Conservation (phyloP, 2,329 filamentous ascomycete genomes). For the Calonectria pseudoturangicola region DNA sequence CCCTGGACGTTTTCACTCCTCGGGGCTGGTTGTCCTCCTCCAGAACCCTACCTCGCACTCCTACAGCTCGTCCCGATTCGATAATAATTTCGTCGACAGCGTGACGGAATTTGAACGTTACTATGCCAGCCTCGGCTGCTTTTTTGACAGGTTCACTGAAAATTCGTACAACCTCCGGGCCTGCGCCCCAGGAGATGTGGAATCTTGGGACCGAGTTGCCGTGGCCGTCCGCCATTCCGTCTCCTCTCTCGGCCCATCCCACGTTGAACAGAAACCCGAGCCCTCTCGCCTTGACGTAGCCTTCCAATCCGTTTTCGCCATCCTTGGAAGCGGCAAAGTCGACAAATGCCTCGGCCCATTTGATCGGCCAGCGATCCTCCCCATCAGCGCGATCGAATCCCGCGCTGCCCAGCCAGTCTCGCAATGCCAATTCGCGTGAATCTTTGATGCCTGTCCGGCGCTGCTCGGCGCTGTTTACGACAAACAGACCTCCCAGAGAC, state of each 20-base stretch:
- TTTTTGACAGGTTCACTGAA: constrained; percentile 74
- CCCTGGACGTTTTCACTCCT: constrained; percentile 72
- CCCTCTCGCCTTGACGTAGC: constrained; percentile 72
- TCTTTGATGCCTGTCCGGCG: constrained; percentile 75
- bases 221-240: constrained; percentile 73
- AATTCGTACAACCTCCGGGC: constrained; percentile 75
- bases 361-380: constrained; percentile 75
- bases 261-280: constrained; percentile 72
- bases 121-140: constrained; percentile 71
- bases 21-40: constrained; percentile 69
- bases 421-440: constrained; percentile 73
- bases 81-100: constrained; percentile 74
- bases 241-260: constrained; percentile 77
- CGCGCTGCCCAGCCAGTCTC: constrained; percentile 76
- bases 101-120: constrained; percentile 74
- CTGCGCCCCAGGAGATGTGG: constrained; percentile 77
- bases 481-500: constrained; percentile 78
- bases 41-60: constrained; percentile 72
- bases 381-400: constrained; percentile 72
- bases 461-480: constrained; percentile 74
- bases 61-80: constrained; percentile 70
- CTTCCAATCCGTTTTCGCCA: constrained; percentile 70
- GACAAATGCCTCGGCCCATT: constrained; percentile 79
- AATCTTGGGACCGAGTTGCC: constrained; percentile 79
- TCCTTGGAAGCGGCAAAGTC: constrained; percentile 69